A percentile compares a stretch with the other conserved stretches of the same genome.
Conservation (phyloP, 441 rosid genomes). For the Populus tomentosa region DNA sequence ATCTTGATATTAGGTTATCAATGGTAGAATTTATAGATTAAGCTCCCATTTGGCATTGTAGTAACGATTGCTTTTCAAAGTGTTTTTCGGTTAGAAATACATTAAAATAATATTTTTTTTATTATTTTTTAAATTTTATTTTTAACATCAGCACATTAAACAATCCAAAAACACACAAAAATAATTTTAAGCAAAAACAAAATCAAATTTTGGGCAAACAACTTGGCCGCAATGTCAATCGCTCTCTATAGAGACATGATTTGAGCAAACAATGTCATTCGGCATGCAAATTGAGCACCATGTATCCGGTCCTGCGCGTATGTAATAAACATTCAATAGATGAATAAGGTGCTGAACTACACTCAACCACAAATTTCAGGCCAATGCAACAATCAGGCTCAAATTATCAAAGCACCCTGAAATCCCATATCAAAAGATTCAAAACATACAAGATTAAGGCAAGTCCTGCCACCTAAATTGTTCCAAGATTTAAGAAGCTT, state of each 20-base stretch:
- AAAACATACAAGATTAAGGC: neutral
- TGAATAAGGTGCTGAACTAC: neutral
- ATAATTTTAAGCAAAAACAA: too few relatives aligned
- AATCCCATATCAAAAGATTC: neutral
- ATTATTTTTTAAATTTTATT: too few relatives aligned
- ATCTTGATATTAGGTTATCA: neutral
- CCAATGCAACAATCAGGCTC: neutral
- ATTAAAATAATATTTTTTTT: too few relatives aligned
- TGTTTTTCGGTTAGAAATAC: too few relatives aligned
- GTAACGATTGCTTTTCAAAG: too few relatives aligned
- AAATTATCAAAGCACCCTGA: neutral
- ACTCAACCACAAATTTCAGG: neutral
- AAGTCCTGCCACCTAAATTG: neutral
- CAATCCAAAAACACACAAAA: too few relatives aligned
- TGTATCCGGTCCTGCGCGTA: neutral
- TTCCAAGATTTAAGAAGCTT: neutral
- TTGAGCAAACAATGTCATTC: neutral
- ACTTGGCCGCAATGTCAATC: too few relatives aligned
- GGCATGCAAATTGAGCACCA: neutral
- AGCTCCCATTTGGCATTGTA: neutral
- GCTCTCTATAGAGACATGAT: neutral
- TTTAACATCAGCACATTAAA: too few relatives aligned
- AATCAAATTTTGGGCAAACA: too few relatives aligned
- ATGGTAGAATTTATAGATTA: neutral
- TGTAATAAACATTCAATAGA: neutral